Percentiles rank a stretch among this genome's conserved stretches.
These are phyloP conservation scores for Aspergillus chevalieri DNA, from an alignment of 2,329 filamentous ascomycete species.

Conservation along the genomic window DNA sequence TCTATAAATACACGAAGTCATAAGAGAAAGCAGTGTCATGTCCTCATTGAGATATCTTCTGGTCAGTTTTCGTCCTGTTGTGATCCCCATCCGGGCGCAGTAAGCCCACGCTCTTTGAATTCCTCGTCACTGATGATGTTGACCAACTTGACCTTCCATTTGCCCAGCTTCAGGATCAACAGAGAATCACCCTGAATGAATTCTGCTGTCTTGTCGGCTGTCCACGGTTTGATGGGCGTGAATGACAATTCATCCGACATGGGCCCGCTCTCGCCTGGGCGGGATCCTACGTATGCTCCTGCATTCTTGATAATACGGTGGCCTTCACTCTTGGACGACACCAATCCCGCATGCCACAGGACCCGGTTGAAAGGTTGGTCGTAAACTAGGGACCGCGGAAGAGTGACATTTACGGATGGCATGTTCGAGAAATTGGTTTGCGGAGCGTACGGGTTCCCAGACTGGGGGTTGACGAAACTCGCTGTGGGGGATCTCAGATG, in stretches of 20 bases:
- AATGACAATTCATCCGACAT: conserved; percentile 46
- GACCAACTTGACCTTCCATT: conserved; percentile 55
- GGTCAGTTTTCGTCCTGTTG: conserved; percentile 2
- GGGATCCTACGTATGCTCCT: conserved; percentile 47
- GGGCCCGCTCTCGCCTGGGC: conserved; percentile 32
- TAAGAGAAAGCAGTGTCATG: background rate
- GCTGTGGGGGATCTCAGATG: conserved; percentile 17
- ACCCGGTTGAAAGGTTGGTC: conserved; percentile 45
- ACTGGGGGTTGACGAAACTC: conserved; percentile 23
- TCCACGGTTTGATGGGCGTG: conserved; percentile 43
- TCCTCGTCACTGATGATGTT: conserved; percentile 51
- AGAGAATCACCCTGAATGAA: conserved; percentile 47
- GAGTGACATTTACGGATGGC: conserved; percentile 31
- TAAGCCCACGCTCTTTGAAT: conserved; percentile 42
- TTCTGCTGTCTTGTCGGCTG: conserved; percentile 38
- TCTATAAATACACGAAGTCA: conserved; percentile 1
- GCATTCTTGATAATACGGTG: conserved; percentile 45
- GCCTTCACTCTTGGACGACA: conserved; percentile 46
- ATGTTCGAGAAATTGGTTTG: conserved; percentile 36
- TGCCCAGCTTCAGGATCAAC: conserved; percentile 53
- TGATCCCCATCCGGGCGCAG: conserved; percentile 48
- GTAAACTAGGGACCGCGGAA: conserved; percentile 47
- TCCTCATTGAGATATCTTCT: background rate
- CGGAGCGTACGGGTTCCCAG: conserved; percentile 35
- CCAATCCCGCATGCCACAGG: conserved; percentile 48